Conservation (phyloP, 2,329 filamentous ascomycete species). For the Westerdykella sp. region DNA sequence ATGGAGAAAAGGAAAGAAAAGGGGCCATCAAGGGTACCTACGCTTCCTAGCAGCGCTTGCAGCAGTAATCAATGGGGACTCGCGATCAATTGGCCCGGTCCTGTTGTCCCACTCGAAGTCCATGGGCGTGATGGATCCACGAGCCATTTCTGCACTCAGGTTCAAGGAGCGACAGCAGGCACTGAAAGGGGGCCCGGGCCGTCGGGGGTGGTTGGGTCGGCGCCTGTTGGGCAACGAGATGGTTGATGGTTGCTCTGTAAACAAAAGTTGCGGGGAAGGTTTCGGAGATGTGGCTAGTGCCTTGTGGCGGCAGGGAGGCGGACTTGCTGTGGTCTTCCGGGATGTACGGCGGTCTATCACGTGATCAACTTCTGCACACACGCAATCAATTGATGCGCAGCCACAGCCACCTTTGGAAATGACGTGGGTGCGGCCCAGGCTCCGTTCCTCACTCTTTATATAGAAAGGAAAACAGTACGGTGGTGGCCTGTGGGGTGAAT, state of each 20-base stretch:
- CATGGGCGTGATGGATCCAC: slow-evolving; percentile 43
- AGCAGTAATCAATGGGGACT: slow-evolving; percentile 44
- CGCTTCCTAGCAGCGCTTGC: slow-evolving; percentile 34
- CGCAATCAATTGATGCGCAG: too few relatives aligned
- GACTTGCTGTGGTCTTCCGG: too few relatives aligned
- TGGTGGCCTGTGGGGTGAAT: too few relatives aligned
- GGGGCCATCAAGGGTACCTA: slow-evolving; percentile 19
- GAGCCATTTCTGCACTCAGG: not conserved
- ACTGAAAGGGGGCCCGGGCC: not conserved
- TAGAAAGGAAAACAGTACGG: too few relatives aligned
- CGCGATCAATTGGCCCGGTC: slow-evolving; percentile 41
- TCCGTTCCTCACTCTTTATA: too few relatives aligned
- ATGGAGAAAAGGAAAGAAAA: not conserved
- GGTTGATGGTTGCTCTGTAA: not conserved
- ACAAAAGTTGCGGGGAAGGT: slow-evolving; percentile 1
- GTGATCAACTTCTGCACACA: too few relatives aligned
- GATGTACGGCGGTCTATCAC: too few relatives aligned
- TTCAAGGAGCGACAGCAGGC: too few relatives aligned
- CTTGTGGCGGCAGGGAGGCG: too few relatives aligned
- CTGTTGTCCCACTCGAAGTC: slow-evolving; percentile 50
- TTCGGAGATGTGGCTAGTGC: not conserved
- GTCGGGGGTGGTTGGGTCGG: not conserved
- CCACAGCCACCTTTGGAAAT: too few relatives aligned
- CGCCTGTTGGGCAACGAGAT: not conserved
- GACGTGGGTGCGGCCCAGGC: too few relatives aligned